These are phyloP conservation scores for Lipomyces anomalus DNA, from an alignment of 805 yeast genomes.

Conservation along the genomic window DNA sequence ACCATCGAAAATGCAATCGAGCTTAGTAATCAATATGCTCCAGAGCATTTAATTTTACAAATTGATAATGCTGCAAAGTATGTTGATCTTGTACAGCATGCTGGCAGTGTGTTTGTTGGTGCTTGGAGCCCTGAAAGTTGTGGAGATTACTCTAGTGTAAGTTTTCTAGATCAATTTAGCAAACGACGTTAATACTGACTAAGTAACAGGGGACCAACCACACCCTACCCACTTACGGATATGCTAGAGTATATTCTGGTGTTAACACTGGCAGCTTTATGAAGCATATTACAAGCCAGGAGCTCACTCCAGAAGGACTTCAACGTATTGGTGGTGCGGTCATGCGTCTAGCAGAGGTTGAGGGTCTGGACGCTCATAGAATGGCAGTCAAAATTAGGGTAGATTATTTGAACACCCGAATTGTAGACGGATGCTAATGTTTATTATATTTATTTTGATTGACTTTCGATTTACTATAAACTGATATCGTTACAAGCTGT, in stretches of 20 bases:
- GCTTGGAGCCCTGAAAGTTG: conserved; percentile 95
- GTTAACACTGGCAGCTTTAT: conserved; percentile 94
- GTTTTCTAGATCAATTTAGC: neutral
- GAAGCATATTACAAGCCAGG: conserved; percentile 91
- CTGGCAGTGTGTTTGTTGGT: conserved; percentile 96
- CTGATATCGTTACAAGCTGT: no score
- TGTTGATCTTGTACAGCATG: conserved; percentile 75
- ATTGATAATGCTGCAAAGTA: conserved; percentile 68
- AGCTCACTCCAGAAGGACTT: conserved; percentile 78
- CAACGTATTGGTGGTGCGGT: conserved; percentile 91
- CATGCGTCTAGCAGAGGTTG: conserved; percentile 90
- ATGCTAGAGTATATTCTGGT: conserved; percentile 95
- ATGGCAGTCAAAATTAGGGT: conserved; percentile 93
- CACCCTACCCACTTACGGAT: conserved; percentile 97
- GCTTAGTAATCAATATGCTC: conserved; percentile 90
- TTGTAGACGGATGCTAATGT: no score
- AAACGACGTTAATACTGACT: no score
- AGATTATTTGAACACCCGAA: conserved; percentile 71
- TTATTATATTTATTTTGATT: no score
- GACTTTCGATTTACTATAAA: no score
- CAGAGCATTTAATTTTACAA: conserved; percentile 94
- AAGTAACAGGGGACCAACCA: conserved; percentile 89
- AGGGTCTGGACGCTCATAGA: conserved; percentile 95
- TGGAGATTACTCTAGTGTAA: conserved; percentile 76
- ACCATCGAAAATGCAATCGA: conserved; percentile 73